Conservation (phyloP, 1,284 basidiomycete genomes). For the Pisolithus thermaeus region DNA sequence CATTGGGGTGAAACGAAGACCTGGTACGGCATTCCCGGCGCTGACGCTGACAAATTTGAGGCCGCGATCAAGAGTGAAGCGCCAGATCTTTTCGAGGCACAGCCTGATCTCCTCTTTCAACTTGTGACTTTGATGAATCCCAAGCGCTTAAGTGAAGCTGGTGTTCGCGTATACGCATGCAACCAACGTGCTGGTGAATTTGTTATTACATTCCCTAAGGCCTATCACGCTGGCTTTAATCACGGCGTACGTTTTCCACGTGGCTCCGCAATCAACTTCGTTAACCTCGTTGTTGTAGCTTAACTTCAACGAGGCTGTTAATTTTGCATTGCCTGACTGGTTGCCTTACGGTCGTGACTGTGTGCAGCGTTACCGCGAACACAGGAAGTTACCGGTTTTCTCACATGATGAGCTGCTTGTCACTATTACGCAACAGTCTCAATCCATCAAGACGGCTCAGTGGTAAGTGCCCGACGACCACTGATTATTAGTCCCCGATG, state of each 20-base stretch:
- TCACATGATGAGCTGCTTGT: conserved; percentile 96
- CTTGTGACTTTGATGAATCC: conserved; percentile 98
- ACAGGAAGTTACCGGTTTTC: conserved; percentile 93
- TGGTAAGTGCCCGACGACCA: conserved; percentile 57
- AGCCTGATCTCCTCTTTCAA: conserved; percentile 96
- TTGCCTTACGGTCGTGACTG: conserved; percentile 82
- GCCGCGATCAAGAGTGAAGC: conserved; percentile 93
- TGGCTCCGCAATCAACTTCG: conserved; percentile 17
- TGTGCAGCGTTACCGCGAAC: conserved; percentile 82
- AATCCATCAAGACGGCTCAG: conserved; percentile 87
- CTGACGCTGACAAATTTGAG: conserved; percentile 94
- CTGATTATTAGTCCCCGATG: conserved; percentile 11
- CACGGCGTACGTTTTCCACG: conserved; percentile 71
- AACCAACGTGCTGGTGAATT: conserved; percentile 98
- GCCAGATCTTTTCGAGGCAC: conserved; percentile 97
- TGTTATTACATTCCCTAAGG: conserved; percentile 96
- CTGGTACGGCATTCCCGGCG: conserved; percentile 97
- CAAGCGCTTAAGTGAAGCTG: conserved; percentile 76
- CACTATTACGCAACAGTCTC: conserved; percentile 91
- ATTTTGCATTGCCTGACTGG: conserved; percentile 98
- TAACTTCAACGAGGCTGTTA: conserved; percentile 99
- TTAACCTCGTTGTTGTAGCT: conserved; percentile 46
- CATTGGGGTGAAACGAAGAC: conserved; percentile 99
- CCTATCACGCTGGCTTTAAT: conserved; percentile 98
- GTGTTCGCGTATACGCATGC: conserved; percentile 91